Conservation (phyloP, 768 basidiomycete genomes). For the Gymnopilus dilepis region DNA sequence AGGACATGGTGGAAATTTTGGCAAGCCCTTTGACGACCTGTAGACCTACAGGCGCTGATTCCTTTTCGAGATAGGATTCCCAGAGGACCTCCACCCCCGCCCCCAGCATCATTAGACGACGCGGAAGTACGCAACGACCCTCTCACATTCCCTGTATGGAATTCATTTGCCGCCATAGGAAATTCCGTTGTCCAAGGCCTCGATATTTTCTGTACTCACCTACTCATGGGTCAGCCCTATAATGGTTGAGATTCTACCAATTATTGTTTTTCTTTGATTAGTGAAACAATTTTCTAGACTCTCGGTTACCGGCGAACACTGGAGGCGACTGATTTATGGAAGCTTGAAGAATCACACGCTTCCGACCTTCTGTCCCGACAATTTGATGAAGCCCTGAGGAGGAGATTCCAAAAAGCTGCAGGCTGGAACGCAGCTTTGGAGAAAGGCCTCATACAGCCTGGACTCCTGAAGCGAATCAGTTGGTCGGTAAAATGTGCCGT, state of each 20-base stretch:
- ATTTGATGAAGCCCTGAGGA: constrained; percentile 60
- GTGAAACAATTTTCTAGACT: constrained; percentile 34
- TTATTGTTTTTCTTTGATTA: neutral
- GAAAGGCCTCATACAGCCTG: constrained; percentile 49
- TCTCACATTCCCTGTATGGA: too few relatives aligned
- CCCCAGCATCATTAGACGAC: constrained; percentile 59
- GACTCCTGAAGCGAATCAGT: constrained; percentile 36
- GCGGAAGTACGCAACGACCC: constrained; percentile 43
- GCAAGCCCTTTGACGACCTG: constrained; percentile 33
- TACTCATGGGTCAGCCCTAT: constrained; percentile 70
- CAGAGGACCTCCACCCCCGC: constrained; percentile 58
- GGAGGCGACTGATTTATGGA: constrained; percentile 78
- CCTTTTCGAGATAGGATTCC: constrained; percentile 52
- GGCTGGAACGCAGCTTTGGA: constrained; percentile 59
- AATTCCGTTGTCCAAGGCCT: constrained; percentile 66
- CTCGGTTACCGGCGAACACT: constrained; percentile 76
- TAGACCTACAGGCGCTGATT: neutral
- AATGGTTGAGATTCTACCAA: constrained; percentile 41
- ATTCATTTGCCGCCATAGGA: constrained; percentile 32
- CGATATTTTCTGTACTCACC: constrained; percentile 61
- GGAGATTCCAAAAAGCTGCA: constrained; percentile 50
- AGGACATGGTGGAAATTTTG: constrained; percentile 64
- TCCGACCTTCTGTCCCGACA: constrained; percentile 52
- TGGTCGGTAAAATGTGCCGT: constrained; percentile 46
- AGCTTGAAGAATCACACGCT: constrained; percentile 56